phyloP scores from a whole-genome alignment of 106 monocot genomes.

The Acanthochlamys bracteata region DNA sequence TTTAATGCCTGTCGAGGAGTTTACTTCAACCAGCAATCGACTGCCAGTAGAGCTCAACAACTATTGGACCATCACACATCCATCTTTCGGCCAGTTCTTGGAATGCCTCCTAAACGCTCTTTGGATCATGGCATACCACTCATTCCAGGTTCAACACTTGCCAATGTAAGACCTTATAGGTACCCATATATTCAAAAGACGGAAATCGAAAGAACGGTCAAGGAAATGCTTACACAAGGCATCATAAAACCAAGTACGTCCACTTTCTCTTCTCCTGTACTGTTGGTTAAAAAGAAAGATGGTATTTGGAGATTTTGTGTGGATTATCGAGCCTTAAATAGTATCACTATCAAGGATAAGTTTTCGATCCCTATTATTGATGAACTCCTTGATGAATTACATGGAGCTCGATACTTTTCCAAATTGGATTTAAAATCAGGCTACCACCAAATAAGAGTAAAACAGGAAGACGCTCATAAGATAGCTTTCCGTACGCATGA shows the following conservation, averaged over 20 bases:
- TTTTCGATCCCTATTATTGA: slow-evolving; percentile 14
- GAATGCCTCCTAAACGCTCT: not conserved
- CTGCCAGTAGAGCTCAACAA: not conserved
- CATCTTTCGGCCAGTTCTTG: not conserved
- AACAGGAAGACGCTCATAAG: not conserved
- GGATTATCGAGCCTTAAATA: slow-evolving; percentile 5
- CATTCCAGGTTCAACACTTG: not conserved
- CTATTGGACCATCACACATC: not conserved
- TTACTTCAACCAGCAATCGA: not conserved
- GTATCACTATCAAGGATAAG: slow-evolving; percentile 1
- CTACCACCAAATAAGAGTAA: slow-evolving; percentile 12
- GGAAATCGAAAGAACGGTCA: slow-evolving; percentile 5
- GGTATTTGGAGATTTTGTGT: slow-evolving; percentile 3
- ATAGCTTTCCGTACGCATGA: not conserved
- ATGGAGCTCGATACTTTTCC: not conserved
- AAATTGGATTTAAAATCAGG: slow-evolving; percentile 11
- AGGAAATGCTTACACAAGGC: not conserved
- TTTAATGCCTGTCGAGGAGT: not conserved
- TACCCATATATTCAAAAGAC: slow-evolving; percentile 3
- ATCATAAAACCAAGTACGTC: not conserved
- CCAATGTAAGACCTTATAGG: not conserved
- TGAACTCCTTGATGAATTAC: slow-evolving; percentile 14
- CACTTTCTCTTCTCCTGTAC: not conserved
- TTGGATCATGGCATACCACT: slow-evolving; percentile 4
- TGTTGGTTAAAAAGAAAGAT: slow-evolving; percentile 6